Percentiles rank a stretch among this genome's conserved stretches.
phyloP scores from a whole-genome alignment of 2,329 filamentous ascomycete genomes.

The Penicillium sclerotiorum region DNA sequence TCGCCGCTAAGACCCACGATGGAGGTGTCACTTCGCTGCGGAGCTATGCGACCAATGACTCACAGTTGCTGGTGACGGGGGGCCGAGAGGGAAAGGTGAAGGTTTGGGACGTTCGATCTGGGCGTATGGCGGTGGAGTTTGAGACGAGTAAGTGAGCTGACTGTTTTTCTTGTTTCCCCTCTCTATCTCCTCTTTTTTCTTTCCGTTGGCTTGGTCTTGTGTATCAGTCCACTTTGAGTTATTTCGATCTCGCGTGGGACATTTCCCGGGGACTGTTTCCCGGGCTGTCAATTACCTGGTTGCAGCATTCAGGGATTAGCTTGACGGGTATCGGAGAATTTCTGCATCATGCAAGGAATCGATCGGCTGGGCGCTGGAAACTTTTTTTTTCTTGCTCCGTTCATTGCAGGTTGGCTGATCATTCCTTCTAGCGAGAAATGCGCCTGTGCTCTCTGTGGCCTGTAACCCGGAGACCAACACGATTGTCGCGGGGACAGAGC shows the following conservation, averaged over 20 bases:
- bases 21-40: constrained; percentile 44
- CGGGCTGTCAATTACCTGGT: background rate
- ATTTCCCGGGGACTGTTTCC: background rate
- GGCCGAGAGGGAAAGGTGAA: constrained; percentile 46
- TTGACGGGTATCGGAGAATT: constrained; percentile 20
- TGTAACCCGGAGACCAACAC: constrained; percentile 50
- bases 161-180: constrained; percentile 4
- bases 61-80: constrained; percentile 37
- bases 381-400: too few species aligned
- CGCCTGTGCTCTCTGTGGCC: constrained; percentile 57
- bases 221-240: constrained; percentile 5
- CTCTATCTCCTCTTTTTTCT: background rate
- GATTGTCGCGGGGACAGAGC: constrained; percentile 60
- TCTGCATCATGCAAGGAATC: constrained; percentile 16
- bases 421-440: constrained; percentile 46
- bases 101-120: constrained; percentile 44
- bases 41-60: constrained; percentile 29
- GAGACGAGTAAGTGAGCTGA: constrained; percentile 39
- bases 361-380: constrained; percentile 1
- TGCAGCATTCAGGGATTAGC: constrained; percentile 7
- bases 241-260: background rate
- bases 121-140: constrained; percentile 37
- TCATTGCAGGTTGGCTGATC: constrained; percentile 18
- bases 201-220: constrained; percentile 3
- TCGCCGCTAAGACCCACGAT: constrained; percentile 34